These are phyloP conservation scores for Clarkia xantiana DNA, from an alignment of 345 rosid genomes.

Conservation along the genomic window DNA sequence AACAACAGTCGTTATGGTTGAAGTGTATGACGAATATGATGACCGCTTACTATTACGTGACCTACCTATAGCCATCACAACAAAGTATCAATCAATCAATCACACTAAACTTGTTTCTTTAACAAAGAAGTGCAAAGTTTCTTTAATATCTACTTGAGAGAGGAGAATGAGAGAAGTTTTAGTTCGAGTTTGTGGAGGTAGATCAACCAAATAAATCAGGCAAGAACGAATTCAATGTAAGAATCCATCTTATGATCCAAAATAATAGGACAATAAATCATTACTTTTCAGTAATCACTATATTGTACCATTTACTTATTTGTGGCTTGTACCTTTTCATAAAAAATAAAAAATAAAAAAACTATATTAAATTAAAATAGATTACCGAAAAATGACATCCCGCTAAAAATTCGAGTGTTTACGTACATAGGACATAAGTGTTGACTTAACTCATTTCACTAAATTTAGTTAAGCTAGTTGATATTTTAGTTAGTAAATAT, in stretches of 20 bases:
- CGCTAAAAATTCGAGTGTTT: no score
- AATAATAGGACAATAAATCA: slow-evolving; percentile 2
- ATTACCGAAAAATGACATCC: no score
- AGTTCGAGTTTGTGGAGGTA: slow-evolving; percentile 4
- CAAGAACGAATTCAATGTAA: slow-evolving; percentile 2
- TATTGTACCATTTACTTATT: no score
- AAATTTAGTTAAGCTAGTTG: no score
- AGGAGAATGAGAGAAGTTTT: not conserved
- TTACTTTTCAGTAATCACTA: no score
- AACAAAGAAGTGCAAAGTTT: not conserved
- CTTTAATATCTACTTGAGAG: not conserved
- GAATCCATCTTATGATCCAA: slow-evolving; percentile 3
- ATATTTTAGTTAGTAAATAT: no score
- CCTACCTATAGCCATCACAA: slow-evolving; percentile 37
- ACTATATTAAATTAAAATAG: no score
- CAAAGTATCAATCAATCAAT: not conserved
- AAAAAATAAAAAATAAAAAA: no score
- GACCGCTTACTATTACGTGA: slow-evolving; percentile 43
- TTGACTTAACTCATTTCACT: no score
- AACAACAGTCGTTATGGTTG: slow-evolving; percentile 49
- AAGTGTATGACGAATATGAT: slow-evolving; percentile 34
- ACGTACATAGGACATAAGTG: no score
- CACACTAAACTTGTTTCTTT: not conserved
- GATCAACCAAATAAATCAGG: no score
- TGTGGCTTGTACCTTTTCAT: no score